A percentile compares a stretch with the other conserved stretches of the same genome.
These are phyloP conservation scores for Suillus sp. DNA, from an alignment of 768 basidiomycete genomes.

Conservation along the genomic window DNA sequence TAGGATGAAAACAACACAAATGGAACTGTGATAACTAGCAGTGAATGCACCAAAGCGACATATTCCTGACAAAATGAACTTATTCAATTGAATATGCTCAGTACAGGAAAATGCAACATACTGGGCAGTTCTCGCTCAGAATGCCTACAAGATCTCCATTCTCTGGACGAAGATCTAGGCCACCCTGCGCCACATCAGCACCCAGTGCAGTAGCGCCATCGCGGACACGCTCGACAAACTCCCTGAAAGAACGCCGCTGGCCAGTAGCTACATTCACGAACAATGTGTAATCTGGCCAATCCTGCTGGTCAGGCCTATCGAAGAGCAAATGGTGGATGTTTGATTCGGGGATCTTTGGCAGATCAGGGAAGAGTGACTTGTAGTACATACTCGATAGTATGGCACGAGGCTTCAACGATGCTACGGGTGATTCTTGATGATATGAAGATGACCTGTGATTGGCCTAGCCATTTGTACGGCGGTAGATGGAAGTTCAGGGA, in stretches of 20 bases:
- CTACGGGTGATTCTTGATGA: not conserved
- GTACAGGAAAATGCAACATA: not conserved
- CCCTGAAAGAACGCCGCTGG: constrained; percentile 43
- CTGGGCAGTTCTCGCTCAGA: not conserved
- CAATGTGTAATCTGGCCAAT: constrained; percentile 57
- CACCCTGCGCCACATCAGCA: constrained; percentile 26
- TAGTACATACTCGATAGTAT: constrained; percentile 47
- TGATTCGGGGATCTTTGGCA: constrained; percentile 47
- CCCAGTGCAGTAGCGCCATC: constrained; percentile 61
- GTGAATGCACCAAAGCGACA: not conserved
- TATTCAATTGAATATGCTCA: not conserved
- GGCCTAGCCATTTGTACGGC: not conserved
- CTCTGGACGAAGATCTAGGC: not conserved
- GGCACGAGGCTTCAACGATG: not conserved
- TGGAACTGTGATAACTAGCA: not conserved
- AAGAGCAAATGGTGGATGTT: constrained; percentile 61
- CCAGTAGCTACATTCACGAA: constrained; percentile 60
- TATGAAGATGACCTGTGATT: not conserved
- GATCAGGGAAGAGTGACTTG: constrained; percentile 57
- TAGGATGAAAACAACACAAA: not conserved
- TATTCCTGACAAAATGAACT: not conserved
- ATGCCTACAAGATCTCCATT: not conserved
- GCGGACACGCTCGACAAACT: constrained; percentile 53
- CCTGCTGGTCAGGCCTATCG: constrained; percentile 51
- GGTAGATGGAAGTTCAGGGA: not conserved